Percentiles rank a stretch among this genome's conserved stretches.
Conservation (phyloP, 2,329 filamentous ascomycete genomes). For the Cladosporium sp. region DNA sequence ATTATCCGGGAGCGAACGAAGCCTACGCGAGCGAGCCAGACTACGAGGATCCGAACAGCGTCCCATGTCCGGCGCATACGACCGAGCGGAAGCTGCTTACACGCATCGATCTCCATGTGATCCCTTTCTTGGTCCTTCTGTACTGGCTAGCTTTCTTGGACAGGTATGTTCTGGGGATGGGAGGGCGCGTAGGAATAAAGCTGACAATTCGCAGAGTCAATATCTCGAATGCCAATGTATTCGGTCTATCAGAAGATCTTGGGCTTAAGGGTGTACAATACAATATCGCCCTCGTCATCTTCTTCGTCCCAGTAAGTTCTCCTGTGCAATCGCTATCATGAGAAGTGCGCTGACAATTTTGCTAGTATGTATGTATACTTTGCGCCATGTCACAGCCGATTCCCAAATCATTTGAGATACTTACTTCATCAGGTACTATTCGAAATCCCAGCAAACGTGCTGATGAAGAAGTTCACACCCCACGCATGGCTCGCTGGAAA, state of each 20-base stretch:
- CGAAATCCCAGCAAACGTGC: conserved; percentile 55
- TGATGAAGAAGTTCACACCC: conserved; percentile 46
- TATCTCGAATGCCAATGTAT: conserved; percentile 55
- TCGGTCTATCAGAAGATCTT: conserved; percentile 50
- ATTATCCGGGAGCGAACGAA: conserved; percentile 23
- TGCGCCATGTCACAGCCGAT: neutral
- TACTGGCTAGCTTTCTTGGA: conserved; percentile 54
- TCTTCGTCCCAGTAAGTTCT: conserved; percentile 45
- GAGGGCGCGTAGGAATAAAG: neutral
- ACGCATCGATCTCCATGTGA: conserved; percentile 50
- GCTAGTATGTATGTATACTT: conserved; percentile 8
- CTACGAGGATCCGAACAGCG: conserved; percentile 37
- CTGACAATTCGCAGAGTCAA: conserved; percentile 44
- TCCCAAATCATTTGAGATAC: neutral
- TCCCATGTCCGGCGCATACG: conserved; percentile 50
- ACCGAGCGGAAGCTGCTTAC: conserved; percentile 48
- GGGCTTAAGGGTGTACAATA: conserved; percentile 47
- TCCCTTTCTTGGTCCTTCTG: conserved; percentile 53
- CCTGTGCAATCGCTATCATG: no score
- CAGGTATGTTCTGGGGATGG: conserved; percentile 7
- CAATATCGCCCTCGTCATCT: conserved; percentile 55
- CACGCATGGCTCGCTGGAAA: conserved; percentile 60
- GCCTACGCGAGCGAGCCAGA: conserved; percentile 10
- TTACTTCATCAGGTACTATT: conserved; percentile 47
- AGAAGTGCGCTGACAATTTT: neutral